Percentiles rank a stretch among this genome's conserved stretches.
Conservation (phyloP, 106 monocot species). For the Dendrobium huoshanense region DNA sequence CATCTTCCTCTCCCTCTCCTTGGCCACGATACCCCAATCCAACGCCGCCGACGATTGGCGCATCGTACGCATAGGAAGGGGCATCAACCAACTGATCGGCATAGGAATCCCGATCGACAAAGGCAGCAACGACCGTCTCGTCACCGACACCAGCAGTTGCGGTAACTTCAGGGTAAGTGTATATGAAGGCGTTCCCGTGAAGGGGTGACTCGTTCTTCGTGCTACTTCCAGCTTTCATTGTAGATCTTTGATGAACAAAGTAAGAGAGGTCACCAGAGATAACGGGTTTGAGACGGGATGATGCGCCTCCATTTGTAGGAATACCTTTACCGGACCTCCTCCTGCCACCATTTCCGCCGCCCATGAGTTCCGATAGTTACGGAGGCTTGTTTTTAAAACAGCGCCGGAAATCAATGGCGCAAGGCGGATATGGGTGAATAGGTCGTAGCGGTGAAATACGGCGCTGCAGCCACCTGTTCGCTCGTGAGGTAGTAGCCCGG, state of each 20-base stretch:
- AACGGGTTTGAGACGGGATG: neutral
- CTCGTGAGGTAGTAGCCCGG: too few relatives aligned
- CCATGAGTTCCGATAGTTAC: conserved; percentile 6
- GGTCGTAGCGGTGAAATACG: too few relatives aligned
- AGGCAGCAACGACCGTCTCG: conserved; percentile 20
- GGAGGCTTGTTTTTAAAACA: neutral
- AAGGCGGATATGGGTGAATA: too few relatives aligned
- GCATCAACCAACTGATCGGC: conserved; percentile 2
- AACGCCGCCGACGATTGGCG: conserved; percentile 20
- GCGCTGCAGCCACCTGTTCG: too few relatives aligned
- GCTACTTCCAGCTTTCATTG: neutral
- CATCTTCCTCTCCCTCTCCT: conserved; percentile 11
- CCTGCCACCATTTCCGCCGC: conserved; percentile 12
- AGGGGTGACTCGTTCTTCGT: neutral
- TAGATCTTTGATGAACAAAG: neutral
- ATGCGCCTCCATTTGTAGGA: neutral
- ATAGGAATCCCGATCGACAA: conserved; percentile 21
- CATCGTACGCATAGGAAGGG: conserved; percentile 33
- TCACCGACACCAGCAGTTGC: neutral
- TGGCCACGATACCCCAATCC: conserved; percentile 49
- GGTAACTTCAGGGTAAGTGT: conserved; percentile 13
- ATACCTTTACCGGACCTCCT: conserved; percentile 4
- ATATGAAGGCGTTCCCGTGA: conserved; percentile 12
- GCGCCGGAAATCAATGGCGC: neutral
- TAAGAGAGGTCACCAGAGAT: neutral